Conservation (phyloP, 2,329 filamentous ascomycete species). For the Cercospora sp. region DNA sequence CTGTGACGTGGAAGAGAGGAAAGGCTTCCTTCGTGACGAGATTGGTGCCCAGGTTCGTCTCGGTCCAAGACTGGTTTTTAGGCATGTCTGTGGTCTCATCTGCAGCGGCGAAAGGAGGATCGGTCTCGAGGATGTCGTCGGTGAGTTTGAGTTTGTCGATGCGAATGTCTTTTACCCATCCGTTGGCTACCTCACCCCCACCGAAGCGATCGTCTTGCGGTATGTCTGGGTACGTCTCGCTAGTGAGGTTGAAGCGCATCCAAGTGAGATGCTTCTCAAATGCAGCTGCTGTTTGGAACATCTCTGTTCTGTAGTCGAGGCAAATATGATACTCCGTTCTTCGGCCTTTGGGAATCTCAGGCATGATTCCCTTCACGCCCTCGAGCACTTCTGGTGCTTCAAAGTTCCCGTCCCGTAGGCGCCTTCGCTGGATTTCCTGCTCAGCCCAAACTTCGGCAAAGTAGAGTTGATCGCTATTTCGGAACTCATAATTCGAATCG, state of each 20-base stretch:
- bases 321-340: slow-evolving; percentile 30
- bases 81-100: not conserved
- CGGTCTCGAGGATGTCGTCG: slow-evolving; percentile 19
- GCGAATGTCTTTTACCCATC: slow-evolving; percentile 6
- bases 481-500: slow-evolving; percentile 26
- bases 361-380: slow-evolving; percentile 17
- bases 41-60: slow-evolving; percentile 28
- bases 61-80: slow-evolving; percentile 20
- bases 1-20: slow-evolving; percentile 28
- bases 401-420: slow-evolving; percentile 17
- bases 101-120: slow-evolving; percentile 19
- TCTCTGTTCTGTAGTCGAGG: slow-evolving; percentile 29
- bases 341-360: slow-evolving; percentile 17
- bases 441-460: slow-evolving; percentile 55
- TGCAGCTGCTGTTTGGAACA: slow-evolving; percentile 29
- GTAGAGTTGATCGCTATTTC: slow-evolving; percentile 46
- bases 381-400: slow-evolving; percentile 8
- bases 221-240: slow-evolving; percentile 11
- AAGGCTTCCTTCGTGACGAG: slow-evolving; percentile 24
- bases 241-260: slow-evolving; percentile 30
- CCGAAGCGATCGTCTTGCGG: not conserved
- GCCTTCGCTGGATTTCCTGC: slow-evolving; percentile 50
- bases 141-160: slow-evolving; percentile 24
- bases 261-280: slow-evolving; percentile 27
- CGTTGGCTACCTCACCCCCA: slow-evolving; percentile 4